Percentiles rank a stretch among this genome's conserved stretches.
Evolutionary conservation across 1,284 basidiomycete species (phyloP).

Genomic region (Cutaneotrichosporon daszewskae): DNA sequence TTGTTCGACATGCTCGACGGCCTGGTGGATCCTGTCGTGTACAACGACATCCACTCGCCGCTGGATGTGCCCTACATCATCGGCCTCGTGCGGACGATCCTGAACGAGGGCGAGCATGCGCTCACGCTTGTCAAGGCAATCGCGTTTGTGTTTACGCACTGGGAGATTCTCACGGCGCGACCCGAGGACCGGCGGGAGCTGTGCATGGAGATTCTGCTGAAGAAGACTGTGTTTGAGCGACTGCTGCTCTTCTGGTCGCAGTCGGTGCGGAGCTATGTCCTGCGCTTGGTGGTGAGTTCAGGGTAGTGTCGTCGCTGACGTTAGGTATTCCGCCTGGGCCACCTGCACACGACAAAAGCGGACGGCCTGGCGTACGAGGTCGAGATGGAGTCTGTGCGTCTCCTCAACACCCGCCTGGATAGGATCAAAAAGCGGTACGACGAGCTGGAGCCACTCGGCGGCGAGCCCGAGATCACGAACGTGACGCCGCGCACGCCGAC

Average conservation of each 20-base stretch:
- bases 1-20: slow-evolving; percentile 48
- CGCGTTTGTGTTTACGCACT: slow-evolving; percentile 52
- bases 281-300: slow-evolving; percentile 50
- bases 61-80: slow-evolving; percentile 50
- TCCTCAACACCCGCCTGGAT: slow-evolving; percentile 50
- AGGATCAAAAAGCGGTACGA: slow-evolving; percentile 50
- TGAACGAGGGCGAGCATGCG: slow-evolving; percentile 52
- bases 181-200: slow-evolving; percentile 47
- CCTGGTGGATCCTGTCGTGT: slow-evolving; percentile 39
- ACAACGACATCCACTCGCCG: slow-evolving; percentile 25
- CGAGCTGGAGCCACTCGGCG: slow-evolving; percentile 41
- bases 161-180: slow-evolving; percentile 50
- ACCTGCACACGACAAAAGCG: slow-evolving; percentile 45
- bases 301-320: no score
- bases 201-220: slow-evolving; percentile 48
- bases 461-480: slow-evolving; percentile 5
- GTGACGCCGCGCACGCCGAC: slow-evolving; percentile 16
- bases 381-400: slow-evolving; percentile 47
- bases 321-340: slow-evolving; percentile 52
- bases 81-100: slow-evolving; percentile 47
- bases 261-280: slow-evolving; percentile 49
- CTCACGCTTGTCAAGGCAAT: slow-evolving; percentile 51
- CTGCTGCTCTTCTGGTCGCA: slow-evolving; percentile 52
- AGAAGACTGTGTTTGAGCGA: slow-evolving; percentile 49
- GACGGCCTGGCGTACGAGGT: slow-evolving; percentile 41